Evolutionary conservation across 345 rosid genomes (phyloP), one percentile per base, ranked within the genome.

Genomic region (Melaleuca quinquenervia): DNA sequence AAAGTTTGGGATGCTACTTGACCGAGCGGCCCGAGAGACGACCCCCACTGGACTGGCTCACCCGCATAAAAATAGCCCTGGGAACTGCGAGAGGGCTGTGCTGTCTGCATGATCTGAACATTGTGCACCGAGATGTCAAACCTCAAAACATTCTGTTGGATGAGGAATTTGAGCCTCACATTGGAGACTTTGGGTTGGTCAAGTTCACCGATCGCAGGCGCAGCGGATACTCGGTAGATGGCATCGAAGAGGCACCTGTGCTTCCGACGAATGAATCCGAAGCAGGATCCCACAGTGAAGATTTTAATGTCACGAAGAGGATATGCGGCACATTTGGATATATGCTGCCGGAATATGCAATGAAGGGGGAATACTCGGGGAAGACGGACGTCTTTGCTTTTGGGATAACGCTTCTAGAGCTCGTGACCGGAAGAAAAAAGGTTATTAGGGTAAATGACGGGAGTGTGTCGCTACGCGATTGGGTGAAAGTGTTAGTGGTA

Each of bases 51-150:
- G 87, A 60, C 13, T 82, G 87, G 87, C 27, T 22, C 16, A 14
- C 70, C 16, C 45, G 87, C 56, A 86, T 26, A 76, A 24, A 44
- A 50, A 86, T 86, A 15, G 84, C 84, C 20, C 13, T 27, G 14
- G 85, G 85, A 51, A 60, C 82, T 45, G 87, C 85, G 13, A 56
- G 50, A 27, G 87, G 87, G 58, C 82, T 86, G 32, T 49, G 51
- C 50, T 3, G 50, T 1, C 62, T 86, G 56, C 87, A 86, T n/a
- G 80, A 75, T 50, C 83, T 29, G 16, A 54, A 24, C 62, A 76
- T 85, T 36, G 26, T 84, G 21, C 80, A 84, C 52, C 78, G 53
- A 21, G 53, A 84, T 52, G 13, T 84, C 22, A 84, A 84, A 36
- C 48, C 86, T 5, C 27, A 55, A 48, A 64, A 84, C 86, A n/a